These are phyloP conservation scores for Globisporangium heterothallicum DNA, from an alignment of 352 stramenopile species.

Conservation along the genomic window DNA sequence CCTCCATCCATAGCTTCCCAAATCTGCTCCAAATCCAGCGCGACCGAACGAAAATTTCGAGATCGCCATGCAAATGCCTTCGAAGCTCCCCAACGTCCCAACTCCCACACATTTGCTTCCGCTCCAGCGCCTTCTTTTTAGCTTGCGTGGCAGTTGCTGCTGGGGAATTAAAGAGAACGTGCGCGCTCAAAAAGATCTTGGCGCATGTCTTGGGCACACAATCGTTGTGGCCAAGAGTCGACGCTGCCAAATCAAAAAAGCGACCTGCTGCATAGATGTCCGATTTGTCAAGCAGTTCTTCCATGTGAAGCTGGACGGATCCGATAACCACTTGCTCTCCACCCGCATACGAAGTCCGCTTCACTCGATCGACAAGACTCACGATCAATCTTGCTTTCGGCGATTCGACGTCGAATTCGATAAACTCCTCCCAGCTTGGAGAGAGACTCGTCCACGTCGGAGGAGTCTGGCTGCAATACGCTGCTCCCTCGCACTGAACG, in stretches of 20 bases:
- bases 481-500: conserved; percentile 39
- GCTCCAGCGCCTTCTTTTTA: not conserved
- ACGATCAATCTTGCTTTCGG: conserved; percentile 31
- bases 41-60: conserved; percentile 36
- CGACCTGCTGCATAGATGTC: conserved; percentile 16
- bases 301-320: conserved; percentile 30
- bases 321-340: conserved; percentile 28
- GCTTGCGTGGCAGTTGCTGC: not conserved
- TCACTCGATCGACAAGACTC: conserved; percentile 35
- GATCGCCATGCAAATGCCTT: conserved; percentile 39
- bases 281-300: conserved; percentile 26
- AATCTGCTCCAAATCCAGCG: conserved; percentile 64
- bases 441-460: conserved; percentile 56
- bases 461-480: conserved; percentile 18
- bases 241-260: conserved; percentile 12
- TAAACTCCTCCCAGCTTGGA: conserved; percentile 53
- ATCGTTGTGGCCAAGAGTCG: not conserved
- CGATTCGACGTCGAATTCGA: conserved; percentile 46
- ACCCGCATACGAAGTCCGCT: conserved; percentile 4
- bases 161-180: conserved; percentile 10
- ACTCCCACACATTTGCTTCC: conserved; percentile 25
- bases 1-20: conserved; percentile 24
- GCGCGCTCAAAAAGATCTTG: conserved; percentile 12
- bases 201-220: conserved; percentile 15
- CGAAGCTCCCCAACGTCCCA: conserved; percentile 41